Evolutionary conservation across 2,329 filamentous ascomycete species (phyloP).

Genomic region (Pleomassaria siparia): DNA sequence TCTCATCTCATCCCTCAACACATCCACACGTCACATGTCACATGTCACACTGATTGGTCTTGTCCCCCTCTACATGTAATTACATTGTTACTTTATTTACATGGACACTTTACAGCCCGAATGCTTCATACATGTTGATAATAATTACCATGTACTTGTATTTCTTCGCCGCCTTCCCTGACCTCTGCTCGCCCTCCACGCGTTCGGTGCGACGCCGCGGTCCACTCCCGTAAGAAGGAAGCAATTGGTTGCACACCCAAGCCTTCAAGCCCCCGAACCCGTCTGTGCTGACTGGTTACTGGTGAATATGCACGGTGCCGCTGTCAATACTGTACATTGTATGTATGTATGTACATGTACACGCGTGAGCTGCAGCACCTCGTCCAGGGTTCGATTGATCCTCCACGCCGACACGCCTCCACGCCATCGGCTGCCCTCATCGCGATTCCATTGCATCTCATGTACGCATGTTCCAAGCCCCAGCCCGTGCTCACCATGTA

Average conservation of each 20-base stretch:
- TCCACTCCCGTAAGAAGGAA: neutral
- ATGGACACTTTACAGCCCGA: too few species aligned
- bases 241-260: neutral
- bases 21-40: too few species aligned
- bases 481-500: too few species aligned
- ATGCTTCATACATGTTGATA: too few species aligned
- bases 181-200: conserved; percentile 2
- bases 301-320: conserved; percentile 12
- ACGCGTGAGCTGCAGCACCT: conserved; percentile 15
- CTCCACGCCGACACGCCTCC: conserved; percentile 5
- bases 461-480: neutral
- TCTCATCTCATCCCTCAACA: too few species aligned
- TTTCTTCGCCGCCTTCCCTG: neutral
- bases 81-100: too few species aligned
- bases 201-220: conserved; percentile 7
- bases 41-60: too few species aligned
- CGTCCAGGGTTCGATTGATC: conserved; percentile 15
- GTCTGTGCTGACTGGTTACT: conserved; percentile 5
- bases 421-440: conserved; percentile 25
- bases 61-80: too few species aligned
- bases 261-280: neutral
- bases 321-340: conserved; percentile 28
- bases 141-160: too few species aligned
- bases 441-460: conserved; percentile 15
- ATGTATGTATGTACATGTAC: too few species aligned